A percentile compares a stretch with the other conserved stretches of the same genome.
Evolutionary conservation across 2,329 filamentous ascomycete genomes (phyloP).

Genomic region (Emmonsiellopsis sp.): DNA sequence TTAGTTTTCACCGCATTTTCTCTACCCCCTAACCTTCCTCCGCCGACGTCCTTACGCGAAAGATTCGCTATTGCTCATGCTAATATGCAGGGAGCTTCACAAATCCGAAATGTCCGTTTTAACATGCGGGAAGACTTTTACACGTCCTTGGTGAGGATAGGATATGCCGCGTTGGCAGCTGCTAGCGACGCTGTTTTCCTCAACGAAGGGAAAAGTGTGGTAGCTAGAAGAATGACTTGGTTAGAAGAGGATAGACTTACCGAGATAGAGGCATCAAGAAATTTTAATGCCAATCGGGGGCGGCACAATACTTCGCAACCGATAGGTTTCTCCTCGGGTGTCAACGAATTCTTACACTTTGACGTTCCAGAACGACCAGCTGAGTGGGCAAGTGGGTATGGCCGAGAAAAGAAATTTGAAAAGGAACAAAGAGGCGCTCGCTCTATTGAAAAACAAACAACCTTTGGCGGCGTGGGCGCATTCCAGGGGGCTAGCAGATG

Average conservation of each 20-base stretch:
- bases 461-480: constrained; percentile 61
- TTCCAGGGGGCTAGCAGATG: constrained; percentile 70
- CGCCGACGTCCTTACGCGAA: constrained; percentile 43
- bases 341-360: constrained; percentile 25
- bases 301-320: neutral
- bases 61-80: constrained; percentile 64
- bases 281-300: constrained; percentile 5
- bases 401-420: constrained; percentile 36
- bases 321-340: neutral
- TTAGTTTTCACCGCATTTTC: constrained; percentile 66
- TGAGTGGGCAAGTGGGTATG: constrained; percentile 40
- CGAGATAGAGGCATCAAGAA: constrained; percentile 55
- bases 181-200: constrained; percentile 94
- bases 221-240: constrained; percentile 73
- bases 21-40: constrained; percentile 44
- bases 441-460: constrained; percentile 27
- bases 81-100: constrained; percentile 88
- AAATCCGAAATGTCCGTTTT: constrained; percentile 70
- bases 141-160: constrained; percentile 74
- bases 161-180: constrained; percentile 81
- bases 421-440: constrained; percentile 26
- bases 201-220: constrained; percentile 74
- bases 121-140: constrained; percentile 93
- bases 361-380: constrained; percentile 23
- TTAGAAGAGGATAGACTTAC: constrained; percentile 76